These are phyloP conservation scores for Galeopsis tetrahit DNA, from an alignment of 257 asterid genomes.

Conservation along the genomic window DNA sequence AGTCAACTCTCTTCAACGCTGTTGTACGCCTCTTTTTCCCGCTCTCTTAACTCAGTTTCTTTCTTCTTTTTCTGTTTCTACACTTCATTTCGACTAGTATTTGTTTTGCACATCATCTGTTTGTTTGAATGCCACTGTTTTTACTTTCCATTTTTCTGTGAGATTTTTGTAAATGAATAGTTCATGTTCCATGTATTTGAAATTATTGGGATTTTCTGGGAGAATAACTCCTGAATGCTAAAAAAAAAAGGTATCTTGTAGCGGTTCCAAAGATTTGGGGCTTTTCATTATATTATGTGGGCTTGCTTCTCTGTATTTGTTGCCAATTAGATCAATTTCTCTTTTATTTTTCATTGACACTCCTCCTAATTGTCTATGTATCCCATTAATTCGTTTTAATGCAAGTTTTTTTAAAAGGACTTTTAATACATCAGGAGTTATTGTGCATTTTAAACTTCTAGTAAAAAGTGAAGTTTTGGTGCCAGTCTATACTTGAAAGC, in stretches of 20 bases:
- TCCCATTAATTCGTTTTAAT: conserved; percentile 10
- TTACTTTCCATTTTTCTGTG: background rate
- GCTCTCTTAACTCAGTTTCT: background rate
- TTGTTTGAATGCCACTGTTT: conserved; percentile 17
- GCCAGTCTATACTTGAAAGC: conserved; percentile 15
- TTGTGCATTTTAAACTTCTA: background rate
- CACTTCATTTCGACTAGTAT: background rate
- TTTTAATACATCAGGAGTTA: background rate
- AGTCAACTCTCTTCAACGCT: conserved; percentile 96
- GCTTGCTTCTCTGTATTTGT: conserved; percentile 3
- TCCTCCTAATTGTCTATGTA: conserved; percentile 13
- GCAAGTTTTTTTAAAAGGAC: background rate
- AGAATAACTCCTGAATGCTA: background rate
- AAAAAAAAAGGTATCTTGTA: background rate
- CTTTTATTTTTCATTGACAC: background rate
- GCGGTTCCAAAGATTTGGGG: conserved; percentile 4
- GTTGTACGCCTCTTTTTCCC: conserved; percentile 57
- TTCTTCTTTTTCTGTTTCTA: conserved; percentile 8
- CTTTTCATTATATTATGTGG: conserved; percentile 10
- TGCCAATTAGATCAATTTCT: conserved; percentile 26
- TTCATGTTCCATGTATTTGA: background rate
- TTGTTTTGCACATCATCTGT: background rate
- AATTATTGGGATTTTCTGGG: background rate
- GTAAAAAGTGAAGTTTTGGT: conserved; percentile 20
- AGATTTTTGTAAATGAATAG: background rate